Base-by-base conservation (phyloP, 371 early-diverging fungal genomes). In the Mucor velutinosus region DNA sequence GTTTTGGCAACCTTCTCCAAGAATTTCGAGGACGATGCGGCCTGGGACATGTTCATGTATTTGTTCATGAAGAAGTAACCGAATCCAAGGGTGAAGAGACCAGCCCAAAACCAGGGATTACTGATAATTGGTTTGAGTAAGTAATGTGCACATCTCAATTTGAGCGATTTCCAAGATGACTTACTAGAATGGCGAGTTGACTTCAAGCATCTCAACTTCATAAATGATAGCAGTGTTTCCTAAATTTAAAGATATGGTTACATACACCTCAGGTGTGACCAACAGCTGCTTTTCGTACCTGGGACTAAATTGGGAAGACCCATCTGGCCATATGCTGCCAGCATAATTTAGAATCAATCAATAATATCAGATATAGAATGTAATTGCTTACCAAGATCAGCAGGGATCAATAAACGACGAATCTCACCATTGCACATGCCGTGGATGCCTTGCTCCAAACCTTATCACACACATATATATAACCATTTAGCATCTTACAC, bases 381-480 rank as follows among this genome's bases (percentile, higher is more conserved):
- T 51, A 10, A 51, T 51, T 23, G 51, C 51, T 65, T 72, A 72
- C 72, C 72, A 21, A 89, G 78, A 39, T 78, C 68, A 10, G 88
- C 71, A 25, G 92, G 90, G 39, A 92, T 88, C 32, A 81, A 70
- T n/a, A 93, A 69, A 57, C 83, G 81, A 23, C 92, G 75, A 60
- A 88, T 82, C 72, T 90, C 90, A 57, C 90, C 91, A 17, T 82
- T 73, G 58, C 89, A 88, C 93, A 92, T 92, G 66, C 82, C 90
- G 37, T 86, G 63, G 23, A 92, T 72, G n/a, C 92, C 93, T 45
- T 87, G 72, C 45, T 92, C 89, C 77, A 89, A 81, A 23, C 92
- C 90, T 77, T 41, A 17, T 6, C 55, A 51, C 21, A 58, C 14
- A 55, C 21, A 21, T 3, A 53, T 23, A 53, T 7, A 32, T 0